Conservation (phyloP, 1,284 basidiomycete genomes). For the Microbotryomycetes sp. region DNA sequence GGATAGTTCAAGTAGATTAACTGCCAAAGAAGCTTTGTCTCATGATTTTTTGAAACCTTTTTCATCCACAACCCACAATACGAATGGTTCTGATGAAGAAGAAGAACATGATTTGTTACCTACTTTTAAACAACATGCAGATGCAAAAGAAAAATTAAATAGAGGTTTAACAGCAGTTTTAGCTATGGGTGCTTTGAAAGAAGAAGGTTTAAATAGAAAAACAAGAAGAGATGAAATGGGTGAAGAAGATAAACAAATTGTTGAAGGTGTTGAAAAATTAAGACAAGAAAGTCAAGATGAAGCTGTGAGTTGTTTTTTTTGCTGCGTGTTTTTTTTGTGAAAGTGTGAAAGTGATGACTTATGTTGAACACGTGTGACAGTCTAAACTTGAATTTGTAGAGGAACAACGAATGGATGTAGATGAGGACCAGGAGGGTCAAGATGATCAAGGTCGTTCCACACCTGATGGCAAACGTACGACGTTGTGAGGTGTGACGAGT, state of each 20-base stretch:
- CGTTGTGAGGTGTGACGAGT: too few relatives aligned
- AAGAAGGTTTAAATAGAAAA: background rate
- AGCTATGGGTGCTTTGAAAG: background rate
- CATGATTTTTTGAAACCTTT: conserved; percentile 64
- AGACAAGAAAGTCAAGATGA: background rate
- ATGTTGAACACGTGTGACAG: background rate
- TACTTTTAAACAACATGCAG: conserved; percentile 77
- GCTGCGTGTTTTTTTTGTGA: background rate
- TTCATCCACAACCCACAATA: conserved; percentile 16
- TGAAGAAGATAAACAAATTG: background rate
- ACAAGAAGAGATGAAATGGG: background rate
- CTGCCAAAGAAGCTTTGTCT: conserved; percentile 55
- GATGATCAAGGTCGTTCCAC: background rate
- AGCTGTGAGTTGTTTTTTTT: background rate
- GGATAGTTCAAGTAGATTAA: conserved; percentile 68
- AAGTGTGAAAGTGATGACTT: too few relatives aligned
- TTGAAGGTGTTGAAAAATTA: background rate
- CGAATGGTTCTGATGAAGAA: conserved; percentile 33
- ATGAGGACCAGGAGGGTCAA: background rate
- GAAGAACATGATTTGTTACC: conserved; percentile 60
- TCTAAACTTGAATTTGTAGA: background rate
- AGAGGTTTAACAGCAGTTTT: background rate
- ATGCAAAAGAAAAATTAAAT: conserved; percentile 57
- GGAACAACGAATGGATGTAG: background rate
- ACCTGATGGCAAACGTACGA: background rate